Conservation (phyloP, 2,329 filamentous ascomycete genomes). For the Fusarium sp. region DNA sequence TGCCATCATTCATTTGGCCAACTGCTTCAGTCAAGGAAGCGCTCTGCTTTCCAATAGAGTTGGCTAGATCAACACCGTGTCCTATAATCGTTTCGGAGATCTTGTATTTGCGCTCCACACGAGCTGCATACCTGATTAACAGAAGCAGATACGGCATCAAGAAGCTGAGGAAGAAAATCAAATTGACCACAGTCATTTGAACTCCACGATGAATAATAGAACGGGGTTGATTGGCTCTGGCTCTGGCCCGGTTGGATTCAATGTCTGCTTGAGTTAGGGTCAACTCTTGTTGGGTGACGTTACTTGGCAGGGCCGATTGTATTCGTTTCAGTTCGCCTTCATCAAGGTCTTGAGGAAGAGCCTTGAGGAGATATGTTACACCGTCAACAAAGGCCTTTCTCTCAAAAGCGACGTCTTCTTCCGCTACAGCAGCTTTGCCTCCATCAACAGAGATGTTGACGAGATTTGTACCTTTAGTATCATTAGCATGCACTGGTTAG, state of each 20-base stretch:
- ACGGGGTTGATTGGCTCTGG: constrained; percentile 31
- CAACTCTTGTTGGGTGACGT: constrained; percentile 17
- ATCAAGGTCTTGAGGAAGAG: constrained; percentile 69
- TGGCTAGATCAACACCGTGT: constrained; percentile 69
- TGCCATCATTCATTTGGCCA: constrained; percentile 72
- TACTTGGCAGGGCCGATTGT: constrained; percentile 45
- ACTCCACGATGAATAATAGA: constrained; percentile 71
- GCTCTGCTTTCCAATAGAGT: constrained; percentile 67
- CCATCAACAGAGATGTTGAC: constrained; percentile 48
- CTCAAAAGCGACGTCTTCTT: constrained; percentile 53
- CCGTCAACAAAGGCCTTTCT: constrained; percentile 74
- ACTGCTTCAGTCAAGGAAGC: constrained; percentile 68
- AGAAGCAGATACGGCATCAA: constrained; percentile 71
- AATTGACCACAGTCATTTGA: constrained; percentile 66
- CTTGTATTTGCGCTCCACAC: constrained; percentile 75
- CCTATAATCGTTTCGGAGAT: constrained; percentile 80
- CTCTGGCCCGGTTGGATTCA: background rate
- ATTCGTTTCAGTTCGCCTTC: constrained; percentile 62
- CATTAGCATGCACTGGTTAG: constrained; percentile 7
- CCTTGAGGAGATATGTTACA: constrained; percentile 72
- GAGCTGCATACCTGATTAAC: constrained; percentile 65
- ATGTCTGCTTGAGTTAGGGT: constrained; percentile 4
- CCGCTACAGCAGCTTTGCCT: constrained; percentile 42
- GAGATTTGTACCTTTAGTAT: constrained; percentile 44
- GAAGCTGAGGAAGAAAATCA: constrained; percentile 71